These are phyloP conservation scores for Daldinia concentrica DNA, from an alignment of 495 filamentous ascomycete species.

Conservation along the genomic window DNA sequence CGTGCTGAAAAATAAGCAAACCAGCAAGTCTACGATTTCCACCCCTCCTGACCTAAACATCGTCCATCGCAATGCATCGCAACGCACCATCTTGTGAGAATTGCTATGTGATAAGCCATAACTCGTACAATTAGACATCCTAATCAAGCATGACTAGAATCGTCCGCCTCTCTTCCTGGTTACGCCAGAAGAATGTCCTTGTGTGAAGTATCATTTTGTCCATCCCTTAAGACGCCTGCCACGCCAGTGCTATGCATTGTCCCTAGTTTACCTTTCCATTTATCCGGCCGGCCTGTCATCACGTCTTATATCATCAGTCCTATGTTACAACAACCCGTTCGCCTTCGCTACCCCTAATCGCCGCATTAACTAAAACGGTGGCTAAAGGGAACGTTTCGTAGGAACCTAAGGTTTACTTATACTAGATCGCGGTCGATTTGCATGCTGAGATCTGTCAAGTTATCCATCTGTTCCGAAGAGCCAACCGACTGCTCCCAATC, in stretches of 20 bases:
- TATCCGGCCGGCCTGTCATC: conserved; percentile 33
- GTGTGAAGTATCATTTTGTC: conserved; percentile 26
- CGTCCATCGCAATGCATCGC: neutral
- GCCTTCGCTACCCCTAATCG: neutral
- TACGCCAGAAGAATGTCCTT: conserved; percentile 14
- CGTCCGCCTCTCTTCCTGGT: conserved; percentile 6
- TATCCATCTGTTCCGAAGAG: conserved; percentile 53
- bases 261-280: conserved; percentile 27
- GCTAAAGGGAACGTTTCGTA: conserved; percentile 3
- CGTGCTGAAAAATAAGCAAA: neutral
- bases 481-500: conserved; percentile 58
- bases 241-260: conserved; percentile 39
- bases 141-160: neutral
- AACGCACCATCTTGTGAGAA: conserved; percentile 3
- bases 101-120: conserved; percentile 28
- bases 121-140: conserved; percentile 21
- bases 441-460: conserved; percentile 50
- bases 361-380: neutral
- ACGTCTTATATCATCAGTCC: conserved; percentile 8
- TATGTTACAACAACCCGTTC: conserved; percentile 11
- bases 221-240: conserved; percentile 39
- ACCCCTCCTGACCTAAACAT: neutral
- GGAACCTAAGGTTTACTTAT: conserved; percentile 6
- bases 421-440: conserved; percentile 47
- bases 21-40: neutral